These are phyloP conservation scores for Pestalotiopsis sp. DNA, from an alignment of 2,329 filamentous ascomycete species.

Conservation along the genomic window DNA sequence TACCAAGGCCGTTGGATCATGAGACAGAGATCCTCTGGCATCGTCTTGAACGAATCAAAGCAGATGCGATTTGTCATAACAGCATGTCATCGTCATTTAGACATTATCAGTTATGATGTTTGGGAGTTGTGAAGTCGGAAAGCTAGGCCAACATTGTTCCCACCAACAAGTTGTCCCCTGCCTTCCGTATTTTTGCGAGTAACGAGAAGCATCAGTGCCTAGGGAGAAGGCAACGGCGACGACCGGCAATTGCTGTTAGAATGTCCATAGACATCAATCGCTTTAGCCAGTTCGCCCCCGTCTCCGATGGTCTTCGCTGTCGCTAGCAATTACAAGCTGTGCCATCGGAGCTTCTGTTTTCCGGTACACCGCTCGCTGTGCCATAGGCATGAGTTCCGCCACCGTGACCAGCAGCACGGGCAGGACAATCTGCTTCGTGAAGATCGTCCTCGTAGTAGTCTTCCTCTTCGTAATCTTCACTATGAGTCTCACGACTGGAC, in stretches of 20 bases:
- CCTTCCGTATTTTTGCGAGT: neutral
- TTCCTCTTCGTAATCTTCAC: constrained; percentile 40
- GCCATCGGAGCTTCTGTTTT: neutral
- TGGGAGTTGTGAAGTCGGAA: neutral
- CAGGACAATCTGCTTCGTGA: constrained; percentile 26
- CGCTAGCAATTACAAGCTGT: neutral
- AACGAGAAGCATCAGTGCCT: neutral
- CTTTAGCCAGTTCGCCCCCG: too few relatives aligned
- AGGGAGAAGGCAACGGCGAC: too few relatives aligned
- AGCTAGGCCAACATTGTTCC: constrained; percentile 6
- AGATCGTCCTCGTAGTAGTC: constrained; percentile 39
- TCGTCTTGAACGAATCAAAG: too few relatives aligned
- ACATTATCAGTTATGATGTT: neutral
- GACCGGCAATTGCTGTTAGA: too few relatives aligned
- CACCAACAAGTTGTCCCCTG: constrained; percentile 8
- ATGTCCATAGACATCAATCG: too few relatives aligned
- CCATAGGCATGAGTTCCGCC: neutral
- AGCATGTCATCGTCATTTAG: neutral
- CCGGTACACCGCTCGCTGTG: neutral
- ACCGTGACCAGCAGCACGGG: constrained; percentile 15
- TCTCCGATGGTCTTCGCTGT: too few relatives aligned
- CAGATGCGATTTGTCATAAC: neutral
- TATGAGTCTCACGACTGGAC: constrained; percentile 25
- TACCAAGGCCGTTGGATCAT: too few relatives aligned
- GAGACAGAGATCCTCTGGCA: too few relatives aligned